phyloP scores from a whole-genome alignment of 83 land plant species.

The Picea abies region DNA sequence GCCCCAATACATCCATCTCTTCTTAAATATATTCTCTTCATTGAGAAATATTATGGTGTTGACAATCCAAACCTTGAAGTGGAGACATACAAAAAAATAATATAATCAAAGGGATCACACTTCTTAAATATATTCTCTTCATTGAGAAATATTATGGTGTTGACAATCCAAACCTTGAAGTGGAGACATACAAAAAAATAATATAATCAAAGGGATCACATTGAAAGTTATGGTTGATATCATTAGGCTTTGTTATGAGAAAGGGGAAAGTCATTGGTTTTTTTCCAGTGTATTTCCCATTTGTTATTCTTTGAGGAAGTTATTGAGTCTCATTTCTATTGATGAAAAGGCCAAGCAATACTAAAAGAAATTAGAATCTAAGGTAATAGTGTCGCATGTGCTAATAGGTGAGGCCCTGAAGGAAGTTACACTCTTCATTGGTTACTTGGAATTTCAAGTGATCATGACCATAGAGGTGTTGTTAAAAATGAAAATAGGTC shows the following conservation, averaged over 20 bases:
- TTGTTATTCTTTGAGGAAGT: constrained; percentile 48
- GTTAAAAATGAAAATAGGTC: too few relatives aligned
- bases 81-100: constrained; percentile 37
- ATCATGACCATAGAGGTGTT: too few relatives aligned
- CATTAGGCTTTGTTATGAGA: constrained; percentile 34
- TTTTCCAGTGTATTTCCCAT: constrained; percentile 63
- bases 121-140: constrained; percentile 43
- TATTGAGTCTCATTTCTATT: constrained; percentile 40
- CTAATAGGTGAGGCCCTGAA: too few relatives aligned
- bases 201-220: constrained; percentile 54
- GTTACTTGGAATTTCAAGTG: too few relatives aligned
- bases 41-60: constrained; percentile 21
- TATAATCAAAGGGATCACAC: too few relatives aligned
- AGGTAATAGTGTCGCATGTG: too few relatives aligned
- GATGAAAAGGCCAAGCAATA: constrained; percentile 58
- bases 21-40: constrained; percentile 36
- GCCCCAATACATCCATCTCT: constrained; percentile 79
- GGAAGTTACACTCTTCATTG: too few relatives aligned
- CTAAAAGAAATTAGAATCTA: constrained; percentile 4
- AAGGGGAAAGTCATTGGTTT: constrained; percentile 65
- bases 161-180: constrained; percentile 29
- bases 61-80: constrained; percentile 33
- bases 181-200: constrained; percentile 39
- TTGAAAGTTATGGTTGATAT: constrained; percentile 63
- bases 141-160: constrained; percentile 24